phyloP scores from a whole-genome alignment of 108 stramenopile genomes.

The Pseudonitzschia multiseries region DNA sequence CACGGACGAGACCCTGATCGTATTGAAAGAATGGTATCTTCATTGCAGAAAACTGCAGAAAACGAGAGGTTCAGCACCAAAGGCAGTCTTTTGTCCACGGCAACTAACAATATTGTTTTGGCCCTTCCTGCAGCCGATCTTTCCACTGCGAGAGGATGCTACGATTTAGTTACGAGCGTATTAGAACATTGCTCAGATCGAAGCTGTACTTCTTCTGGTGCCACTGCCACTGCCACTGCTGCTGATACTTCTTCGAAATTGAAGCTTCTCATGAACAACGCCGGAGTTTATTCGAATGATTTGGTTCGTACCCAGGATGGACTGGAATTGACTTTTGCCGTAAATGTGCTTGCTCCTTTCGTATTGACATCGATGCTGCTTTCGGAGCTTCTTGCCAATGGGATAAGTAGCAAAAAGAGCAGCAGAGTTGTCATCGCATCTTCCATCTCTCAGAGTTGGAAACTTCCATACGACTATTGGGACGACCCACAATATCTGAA shows the following conservation, averaged over 20 bases:
- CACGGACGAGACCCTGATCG: constrained; percentile 45
- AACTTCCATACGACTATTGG: constrained; percentile 41
- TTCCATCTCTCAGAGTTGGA: constrained; percentile 31
- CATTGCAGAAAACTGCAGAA: constrained; percentile 2
- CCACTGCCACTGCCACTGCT: neutral
- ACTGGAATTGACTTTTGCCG: constrained; percentile 69
- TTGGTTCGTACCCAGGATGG: constrained; percentile 48
- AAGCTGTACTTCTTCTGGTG: neutral
- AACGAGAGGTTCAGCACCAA: neutral
- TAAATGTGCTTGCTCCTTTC: constrained; percentile 91
- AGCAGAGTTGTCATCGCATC: constrained; percentile 33
- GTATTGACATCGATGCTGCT: constrained; percentile 71
- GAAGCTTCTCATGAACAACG: constrained; percentile 83
- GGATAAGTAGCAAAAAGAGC: neutral
- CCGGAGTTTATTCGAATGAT: constrained; percentile 69
- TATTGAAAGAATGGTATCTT: constrained; percentile 14
- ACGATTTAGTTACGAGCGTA: constrained; percentile 43
- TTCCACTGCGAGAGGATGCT: constrained; percentile 36
- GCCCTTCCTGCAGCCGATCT: constrained; percentile 51
- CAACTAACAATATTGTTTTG: constrained; percentile 7
- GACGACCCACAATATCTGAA: constrained; percentile 44
- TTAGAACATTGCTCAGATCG: constrained; percentile 19
- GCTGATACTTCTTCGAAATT: constrained; percentile 7
- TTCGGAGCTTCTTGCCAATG: constrained; percentile 44
- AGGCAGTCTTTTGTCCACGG: neutral